A percentile compares a stretch with the other conserved stretches of the same genome.
These are phyloP conservation scores for Leucocoprinus birnbaumii DNA, from an alignment of 768 basidiomycete genomes.

Conservation along the genomic window DNA sequence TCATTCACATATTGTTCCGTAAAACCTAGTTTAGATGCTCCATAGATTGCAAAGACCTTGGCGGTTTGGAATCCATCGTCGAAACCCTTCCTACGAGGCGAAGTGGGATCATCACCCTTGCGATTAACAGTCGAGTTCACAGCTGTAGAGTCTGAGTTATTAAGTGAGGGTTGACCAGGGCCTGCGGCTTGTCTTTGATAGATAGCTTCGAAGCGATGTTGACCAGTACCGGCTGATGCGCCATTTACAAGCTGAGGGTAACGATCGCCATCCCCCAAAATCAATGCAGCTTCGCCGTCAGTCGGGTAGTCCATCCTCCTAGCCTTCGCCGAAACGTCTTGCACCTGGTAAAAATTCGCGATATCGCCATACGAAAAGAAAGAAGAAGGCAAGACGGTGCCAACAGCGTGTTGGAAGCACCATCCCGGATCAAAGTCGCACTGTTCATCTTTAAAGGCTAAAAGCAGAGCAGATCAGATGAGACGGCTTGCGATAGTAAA, in stretches of 20 bases:
- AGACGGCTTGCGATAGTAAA: neutral
- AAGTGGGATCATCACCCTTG: conserved; percentile 16
- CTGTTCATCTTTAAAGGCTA: conserved; percentile 60
- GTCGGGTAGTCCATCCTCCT: conserved; percentile 13
- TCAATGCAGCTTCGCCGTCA: conserved; percentile 12
- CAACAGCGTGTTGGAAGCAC: conserved; percentile 67
- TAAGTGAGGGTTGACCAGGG: neutral
- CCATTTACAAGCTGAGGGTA: neutral
- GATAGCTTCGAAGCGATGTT: conserved; percentile 26
- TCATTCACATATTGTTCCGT: conserved; percentile 58
- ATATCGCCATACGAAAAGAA: conserved; percentile 52
- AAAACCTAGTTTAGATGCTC: conserved; percentile 56
- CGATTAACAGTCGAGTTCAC: neutral
- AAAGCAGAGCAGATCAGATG: neutral
- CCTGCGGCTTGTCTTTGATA: conserved; percentile 16
- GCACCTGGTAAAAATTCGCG: conserved; percentile 1
- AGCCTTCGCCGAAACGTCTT: conserved; percentile 7
- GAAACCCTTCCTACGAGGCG: conserved; percentile 42
- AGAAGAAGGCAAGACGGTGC: conserved; percentile 48
- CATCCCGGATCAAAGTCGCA: conserved; percentile 60
- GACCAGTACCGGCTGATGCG: neutral
- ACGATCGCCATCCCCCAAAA: conserved; percentile 10
- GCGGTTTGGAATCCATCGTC: conserved; percentile 57
- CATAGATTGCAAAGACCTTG: conserved; percentile 47
- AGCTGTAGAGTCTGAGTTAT: neutral